phyloP scores from a whole-genome alignment of 345 rosid species.

The Citrus cavaleriei region DNA sequence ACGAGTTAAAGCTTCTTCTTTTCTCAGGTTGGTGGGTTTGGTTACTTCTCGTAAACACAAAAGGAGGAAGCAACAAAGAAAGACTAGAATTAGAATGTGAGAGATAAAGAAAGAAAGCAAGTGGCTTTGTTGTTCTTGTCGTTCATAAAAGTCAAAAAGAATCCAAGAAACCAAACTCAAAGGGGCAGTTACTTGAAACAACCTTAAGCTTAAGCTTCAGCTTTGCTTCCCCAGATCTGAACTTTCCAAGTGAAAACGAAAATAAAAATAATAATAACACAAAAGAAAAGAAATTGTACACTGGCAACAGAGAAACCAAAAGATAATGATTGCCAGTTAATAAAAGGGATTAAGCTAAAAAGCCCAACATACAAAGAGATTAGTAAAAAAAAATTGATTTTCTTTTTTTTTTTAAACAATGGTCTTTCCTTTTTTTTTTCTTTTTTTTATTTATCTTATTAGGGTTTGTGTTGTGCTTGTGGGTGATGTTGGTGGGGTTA shows the following conservation, averaged over 20 bases:
- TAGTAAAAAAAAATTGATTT: background rate
- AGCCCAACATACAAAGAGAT: background rate
- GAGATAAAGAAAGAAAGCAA: constrained; percentile 9
- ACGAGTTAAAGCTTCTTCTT: background rate
- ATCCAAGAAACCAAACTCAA: constrained; percentile 20
- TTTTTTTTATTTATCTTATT: background rate
- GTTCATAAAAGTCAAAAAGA: constrained; percentile 15
- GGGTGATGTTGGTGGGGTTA: background rate
- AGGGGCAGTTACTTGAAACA: constrained; percentile 30
- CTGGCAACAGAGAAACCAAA: background rate
- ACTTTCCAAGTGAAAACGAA: background rate
- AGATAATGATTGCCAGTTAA: constrained; percentile 41
- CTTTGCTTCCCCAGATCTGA: constrained; percentile 43
- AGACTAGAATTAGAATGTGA: background rate
- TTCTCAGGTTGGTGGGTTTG: constrained; percentile 2
- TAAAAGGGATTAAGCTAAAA: constrained; percentile 7
- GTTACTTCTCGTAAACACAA: constrained; percentile 14
- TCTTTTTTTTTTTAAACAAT: background rate
- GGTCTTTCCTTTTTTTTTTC: background rate
- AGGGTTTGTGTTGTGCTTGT: background rate
- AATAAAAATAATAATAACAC: background rate
- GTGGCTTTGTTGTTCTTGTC: background rate
- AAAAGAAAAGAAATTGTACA: constrained; percentile 10
- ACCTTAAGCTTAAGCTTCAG: constrained; percentile 5
- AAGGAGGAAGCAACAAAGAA: background rate